phyloP scores from a whole-genome alignment of 1,284 basidiomycete genomes.

The Malassezia cuniculi region DNA sequence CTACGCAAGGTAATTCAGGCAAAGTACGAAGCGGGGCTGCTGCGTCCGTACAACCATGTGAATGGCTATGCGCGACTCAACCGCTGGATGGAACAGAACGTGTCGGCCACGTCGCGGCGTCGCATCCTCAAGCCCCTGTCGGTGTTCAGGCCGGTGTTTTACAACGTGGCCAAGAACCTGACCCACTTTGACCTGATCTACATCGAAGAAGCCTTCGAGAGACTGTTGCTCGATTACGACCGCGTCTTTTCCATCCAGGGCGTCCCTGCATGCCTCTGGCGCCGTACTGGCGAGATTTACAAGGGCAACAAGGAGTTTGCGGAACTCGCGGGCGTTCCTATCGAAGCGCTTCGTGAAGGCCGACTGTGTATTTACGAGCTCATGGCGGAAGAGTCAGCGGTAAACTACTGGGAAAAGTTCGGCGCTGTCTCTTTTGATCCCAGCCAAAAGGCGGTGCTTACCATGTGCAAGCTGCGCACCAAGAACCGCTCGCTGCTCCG shows the following conservation, averaged over 20 bases:
- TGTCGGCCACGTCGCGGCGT: conserved; percentile 55
- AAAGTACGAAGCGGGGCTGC: conserved; percentile 87
- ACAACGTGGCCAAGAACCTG: conserved; percentile 60
- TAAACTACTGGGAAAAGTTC: conserved; percentile 77
- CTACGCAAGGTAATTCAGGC: conserved; percentile 82
- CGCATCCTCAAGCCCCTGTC: conserved; percentile 77
- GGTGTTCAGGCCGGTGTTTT: conserved; percentile 81
- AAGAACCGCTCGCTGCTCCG: conserved; percentile 22
- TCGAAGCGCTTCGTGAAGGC: conserved; percentile 69
- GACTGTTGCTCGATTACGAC: conserved; percentile 86
- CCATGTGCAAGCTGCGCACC: conserved; percentile 64
- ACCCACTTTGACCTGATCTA: conserved; percentile 94
- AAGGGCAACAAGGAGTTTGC: conserved; percentile 93
- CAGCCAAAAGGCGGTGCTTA: conserved; percentile 70
- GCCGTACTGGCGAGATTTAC: conserved; percentile 92
- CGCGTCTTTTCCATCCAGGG: conserved; percentile 65
- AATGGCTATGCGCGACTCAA: conserved; percentile 41
- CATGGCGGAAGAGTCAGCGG: conserved; percentile 61
- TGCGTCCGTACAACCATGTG: conserved; percentile 93
- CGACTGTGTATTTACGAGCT: conserved; percentile 91
- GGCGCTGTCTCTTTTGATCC: conserved; percentile 57
- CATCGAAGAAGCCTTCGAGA: conserved; percentile 72
- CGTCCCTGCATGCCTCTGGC: conserved; percentile 91
- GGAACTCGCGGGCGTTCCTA: conserved; percentile 69
- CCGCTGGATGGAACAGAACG: conserved; percentile 77